Evolutionary conservation across 2,329 filamentous ascomycete species (phyloP), one percentile per base, ranked within the genome.

Genomic region (Penicillium sp.): DNA sequence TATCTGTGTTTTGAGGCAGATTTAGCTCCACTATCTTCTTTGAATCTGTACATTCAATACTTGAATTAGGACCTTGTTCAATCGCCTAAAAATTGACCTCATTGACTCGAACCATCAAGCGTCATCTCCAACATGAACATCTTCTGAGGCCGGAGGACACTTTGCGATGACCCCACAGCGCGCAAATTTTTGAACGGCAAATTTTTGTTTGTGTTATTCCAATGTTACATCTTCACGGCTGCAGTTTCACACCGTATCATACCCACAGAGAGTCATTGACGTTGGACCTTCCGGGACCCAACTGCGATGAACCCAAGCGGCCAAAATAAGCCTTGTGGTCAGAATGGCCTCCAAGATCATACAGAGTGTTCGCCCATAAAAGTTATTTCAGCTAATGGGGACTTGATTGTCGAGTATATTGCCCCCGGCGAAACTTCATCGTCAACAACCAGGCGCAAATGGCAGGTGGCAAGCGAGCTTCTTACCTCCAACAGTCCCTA

Each of bases 401-500:
- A 76, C 56, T 52, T 76, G 23, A 55, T 76, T 7, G 42, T 77
- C 23, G 64, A 74, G 49, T 74, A 73, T 49, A 55, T 52, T 8
- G 54, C 53, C 32, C 18, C 39, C 14, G 18, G 32, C 19, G 39
- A 50, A 29, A 56, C 47, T 4, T 51, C 18, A 26, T 43, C 57
- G 14, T 38, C 52, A 16, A 47, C 39, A 18, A 45, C 23, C 10
- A 58, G 29, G 14, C 55, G 64, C 54, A 59, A 60, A 23, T 76
- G 74, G 66, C 67, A 66, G 49, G 69, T 76, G 10, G 67, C 64
- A 36, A 74, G 67, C 45, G 54, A 63, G 4, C 58, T 58, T 35
- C 60, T 77, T 13, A 67, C 60, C 19, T 43, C 56, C 18, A 68
- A 68, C 7, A 76, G 73, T 44, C 66, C 67, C 5, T 78, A 77